These are phyloP conservation scores for Aspergillus biplanus DNA, from an alignment of 495 filamentous ascomycete species.

Conservation along the genomic window DNA sequence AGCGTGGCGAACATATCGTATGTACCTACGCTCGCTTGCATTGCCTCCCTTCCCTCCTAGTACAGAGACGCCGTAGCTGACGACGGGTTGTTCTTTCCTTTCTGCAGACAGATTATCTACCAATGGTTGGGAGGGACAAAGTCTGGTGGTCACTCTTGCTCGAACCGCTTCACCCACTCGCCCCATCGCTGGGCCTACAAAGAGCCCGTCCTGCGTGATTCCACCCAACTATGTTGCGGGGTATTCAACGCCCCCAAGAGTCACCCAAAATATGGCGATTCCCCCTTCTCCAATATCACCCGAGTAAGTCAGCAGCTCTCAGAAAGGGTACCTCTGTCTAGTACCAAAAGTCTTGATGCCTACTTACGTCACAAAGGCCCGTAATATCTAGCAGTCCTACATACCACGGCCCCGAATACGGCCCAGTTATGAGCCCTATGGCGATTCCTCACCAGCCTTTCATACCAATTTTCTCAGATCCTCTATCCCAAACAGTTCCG, in stretches of 20 bases:
- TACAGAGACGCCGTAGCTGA: conserved; percentile 2
- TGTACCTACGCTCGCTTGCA: conserved; percentile 16
- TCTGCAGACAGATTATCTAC: conserved; percentile 45
- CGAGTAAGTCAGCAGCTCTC: conserved; percentile 34
- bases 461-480: conserved; percentile 40
- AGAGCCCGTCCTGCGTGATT: conserved; percentile 40
- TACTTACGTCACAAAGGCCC: conserved; percentile 25
- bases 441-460: conserved; percentile 32
- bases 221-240: conserved; percentile 35
- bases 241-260: conserved; percentile 41
- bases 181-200: conserved; percentile 50
- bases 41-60: neutral
- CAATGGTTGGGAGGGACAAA: conserved; percentile 52
- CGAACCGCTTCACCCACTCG: conserved; percentile 47
- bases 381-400: conserved; percentile 31
- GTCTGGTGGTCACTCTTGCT: conserved; percentile 48
- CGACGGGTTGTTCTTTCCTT: neutral
- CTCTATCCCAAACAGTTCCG: conserved; percentile 30
- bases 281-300: conserved; percentile 46
- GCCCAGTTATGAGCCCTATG: conserved; percentile 33
- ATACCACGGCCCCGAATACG: conserved; percentile 37
- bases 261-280: conserved; percentile 33
- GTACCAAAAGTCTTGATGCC: neutral
- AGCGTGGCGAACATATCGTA: conserved; percentile 53
- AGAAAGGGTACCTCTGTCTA: neutral